Conservation (phyloP, 257 asterid genomes). For the Solanum gracilifrons region DNA sequence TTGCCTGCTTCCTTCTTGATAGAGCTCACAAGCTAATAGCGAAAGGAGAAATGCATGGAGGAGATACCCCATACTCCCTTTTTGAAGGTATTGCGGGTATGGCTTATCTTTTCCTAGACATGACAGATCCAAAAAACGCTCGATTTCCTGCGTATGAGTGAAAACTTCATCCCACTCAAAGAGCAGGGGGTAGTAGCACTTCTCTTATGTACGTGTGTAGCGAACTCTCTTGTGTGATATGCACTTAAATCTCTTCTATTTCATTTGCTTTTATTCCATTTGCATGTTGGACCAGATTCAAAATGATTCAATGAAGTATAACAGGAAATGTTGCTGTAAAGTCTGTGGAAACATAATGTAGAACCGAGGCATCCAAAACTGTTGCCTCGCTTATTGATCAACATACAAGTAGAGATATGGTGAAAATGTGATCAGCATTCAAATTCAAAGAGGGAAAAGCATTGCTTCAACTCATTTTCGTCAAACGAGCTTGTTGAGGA, state of each 20-base stretch:
- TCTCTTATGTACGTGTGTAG: not conserved
- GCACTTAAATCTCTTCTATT: not conserved
- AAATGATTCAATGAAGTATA: not conserved
- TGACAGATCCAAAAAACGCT: conserved; percentile 52
- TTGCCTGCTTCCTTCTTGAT: conserved; percentile 63
- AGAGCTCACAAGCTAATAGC: conserved; percentile 51
- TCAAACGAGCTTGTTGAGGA: conserved; percentile 16
- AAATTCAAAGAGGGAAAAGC: not conserved
- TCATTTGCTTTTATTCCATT: not conserved
- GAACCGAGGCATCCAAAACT: not conserved
- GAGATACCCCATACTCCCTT: conserved; percentile 50
- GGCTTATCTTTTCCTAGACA: conserved; percentile 63
- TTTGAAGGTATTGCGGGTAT: conserved; percentile 77
- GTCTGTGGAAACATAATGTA: not conserved
- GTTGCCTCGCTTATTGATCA: not conserved
- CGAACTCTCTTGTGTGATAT: not conserved
- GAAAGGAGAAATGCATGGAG: conserved; percentile 53
- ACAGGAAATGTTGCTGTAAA: not conserved
- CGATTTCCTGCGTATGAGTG: conserved; percentile 61
- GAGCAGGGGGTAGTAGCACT: not conserved
- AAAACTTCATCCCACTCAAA: not conserved
- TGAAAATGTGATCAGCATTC: not conserved
- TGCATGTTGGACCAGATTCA: not conserved
- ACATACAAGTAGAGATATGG: not conserved
- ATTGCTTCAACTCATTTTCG: not conserved